Conservation (phyloP, 352 stramenopile genomes). For the Globisporangium mamillatum region DNA sequence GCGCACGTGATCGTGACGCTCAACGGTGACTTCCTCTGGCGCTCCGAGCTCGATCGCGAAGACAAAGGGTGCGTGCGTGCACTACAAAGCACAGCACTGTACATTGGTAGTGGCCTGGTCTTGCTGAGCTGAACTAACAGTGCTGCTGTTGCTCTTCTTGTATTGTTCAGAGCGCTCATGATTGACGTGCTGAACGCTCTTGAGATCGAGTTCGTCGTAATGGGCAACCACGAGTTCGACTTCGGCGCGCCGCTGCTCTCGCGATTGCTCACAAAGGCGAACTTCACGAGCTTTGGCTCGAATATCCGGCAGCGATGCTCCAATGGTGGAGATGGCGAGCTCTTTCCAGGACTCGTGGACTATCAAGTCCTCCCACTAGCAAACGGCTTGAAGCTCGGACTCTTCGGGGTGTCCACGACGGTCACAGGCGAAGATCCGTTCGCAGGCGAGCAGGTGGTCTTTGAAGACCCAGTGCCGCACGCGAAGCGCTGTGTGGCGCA, state of each 20-base stretch:
- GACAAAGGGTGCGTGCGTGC: conserved; percentile 57
- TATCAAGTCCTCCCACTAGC: conserved; percentile 30
- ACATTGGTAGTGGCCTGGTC: neutral
- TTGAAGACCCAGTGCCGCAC: conserved; percentile 47
- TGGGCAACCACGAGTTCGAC: conserved; percentile 82
- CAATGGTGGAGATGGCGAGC: conserved; percentile 11
- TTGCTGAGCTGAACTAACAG: neutral
- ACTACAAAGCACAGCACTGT: no score
- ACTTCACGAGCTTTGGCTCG: conserved; percentile 57
- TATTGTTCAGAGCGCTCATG: conserved; percentile 47
- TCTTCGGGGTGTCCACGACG: conserved; percentile 62
- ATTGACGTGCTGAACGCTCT: conserved; percentile 55
- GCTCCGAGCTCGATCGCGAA: conserved; percentile 53
- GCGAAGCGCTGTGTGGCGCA: conserved; percentile 50
- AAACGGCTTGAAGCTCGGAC: conserved; percentile 40
- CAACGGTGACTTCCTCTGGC: conserved; percentile 74
- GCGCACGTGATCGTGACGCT: conserved; percentile 53
- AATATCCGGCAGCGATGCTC: conserved; percentile 38
- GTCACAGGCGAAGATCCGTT: conserved; percentile 50
- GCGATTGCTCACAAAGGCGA: conserved; percentile 33
- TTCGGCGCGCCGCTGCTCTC: conserved; percentile 43
- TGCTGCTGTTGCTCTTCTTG: no score
- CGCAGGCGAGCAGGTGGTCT: conserved; percentile 40
- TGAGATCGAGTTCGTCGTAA: conserved; percentile 60
- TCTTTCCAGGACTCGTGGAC: conserved; percentile 42